These are phyloP conservation scores for Pythium graminicola DNA, from an alignment of 352 stramenopile species.

Conservation along the genomic window DNA sequence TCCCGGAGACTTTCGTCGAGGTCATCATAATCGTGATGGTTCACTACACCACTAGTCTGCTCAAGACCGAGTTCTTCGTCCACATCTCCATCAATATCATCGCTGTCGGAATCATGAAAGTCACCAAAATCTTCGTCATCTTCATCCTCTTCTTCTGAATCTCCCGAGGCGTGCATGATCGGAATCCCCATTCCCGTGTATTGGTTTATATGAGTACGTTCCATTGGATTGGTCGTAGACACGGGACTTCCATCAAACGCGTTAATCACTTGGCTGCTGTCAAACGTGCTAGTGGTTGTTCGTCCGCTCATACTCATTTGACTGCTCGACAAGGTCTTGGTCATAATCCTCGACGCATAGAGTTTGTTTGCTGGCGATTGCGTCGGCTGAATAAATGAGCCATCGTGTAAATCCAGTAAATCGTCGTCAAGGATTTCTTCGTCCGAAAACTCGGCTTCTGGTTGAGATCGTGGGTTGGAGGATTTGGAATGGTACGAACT, in stretches of 20 bases:
- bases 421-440: constrained; percentile 22
- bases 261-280: constrained; percentile 16
- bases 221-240: neutral
- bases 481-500: constrained; percentile 11
- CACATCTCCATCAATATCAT: constrained; percentile 10
- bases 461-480: constrained; percentile 19
- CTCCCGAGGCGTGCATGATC: constrained; percentile 3
- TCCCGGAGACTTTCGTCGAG: neutral
- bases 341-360: constrained; percentile 13
- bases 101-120: constrained; percentile 22
- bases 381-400: constrained; percentile 8
- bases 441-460: constrained; percentile 27
- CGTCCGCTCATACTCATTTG: neutral
- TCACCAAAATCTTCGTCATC: constrained; percentile 20
- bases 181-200: constrained; percentile 8
- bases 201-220: constrained; percentile 14
- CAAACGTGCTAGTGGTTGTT: constrained; percentile 5
- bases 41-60: constrained; percentile 4
- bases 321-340: constrained; percentile 7
- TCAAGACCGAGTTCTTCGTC: constrained; percentile 7
- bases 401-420: constrained; percentile 12
- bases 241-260: constrained; percentile 9
- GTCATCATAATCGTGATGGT: constrained; percentile 6
- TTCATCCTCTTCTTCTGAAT: constrained; percentile 19
- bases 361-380: constrained; percentile 7